Conservation (phyloP, 2,329 filamentous ascomycete species). For the Tolypocladium sp. region DNA sequence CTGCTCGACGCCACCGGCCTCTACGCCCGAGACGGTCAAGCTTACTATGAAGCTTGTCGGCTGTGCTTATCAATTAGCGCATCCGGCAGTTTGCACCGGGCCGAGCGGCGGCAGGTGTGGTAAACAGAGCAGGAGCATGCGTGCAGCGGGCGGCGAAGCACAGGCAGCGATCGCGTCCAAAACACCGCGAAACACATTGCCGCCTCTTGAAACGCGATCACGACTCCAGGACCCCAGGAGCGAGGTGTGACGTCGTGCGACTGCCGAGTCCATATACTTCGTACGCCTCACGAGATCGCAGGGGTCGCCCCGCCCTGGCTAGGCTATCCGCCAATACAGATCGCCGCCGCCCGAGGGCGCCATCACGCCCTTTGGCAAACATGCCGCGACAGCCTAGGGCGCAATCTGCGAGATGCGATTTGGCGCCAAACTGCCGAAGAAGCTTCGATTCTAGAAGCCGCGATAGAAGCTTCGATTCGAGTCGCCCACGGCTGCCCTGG, state of each 20-base stretch:
- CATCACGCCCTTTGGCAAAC: neutral
- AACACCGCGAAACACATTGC: neutral
- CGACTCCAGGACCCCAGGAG: neutral
- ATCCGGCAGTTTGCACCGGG: neutral
- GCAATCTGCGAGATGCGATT: neutral
- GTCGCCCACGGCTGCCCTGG: neutral
- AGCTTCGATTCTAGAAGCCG: neutral
- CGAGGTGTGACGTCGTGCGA: neutral
- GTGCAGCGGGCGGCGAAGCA: too few relatives aligned
- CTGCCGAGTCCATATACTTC: neutral
- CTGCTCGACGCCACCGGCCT: neutral
- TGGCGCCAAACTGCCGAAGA: neutral
- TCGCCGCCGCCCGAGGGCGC: too few relatives aligned
- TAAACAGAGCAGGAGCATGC: neutral
- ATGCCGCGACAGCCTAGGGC: neutral
- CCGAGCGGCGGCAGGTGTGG: too few relatives aligned
- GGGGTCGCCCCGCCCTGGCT: neutral
- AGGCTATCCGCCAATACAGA: neutral
- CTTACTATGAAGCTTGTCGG: neutral
- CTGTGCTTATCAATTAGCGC: neutral
- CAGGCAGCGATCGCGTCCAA: neutral
- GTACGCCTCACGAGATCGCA: neutral
- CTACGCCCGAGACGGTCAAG: neutral
- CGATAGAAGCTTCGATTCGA: neutral
- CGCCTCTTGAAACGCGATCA: neutral